phyloP scores from a whole-genome alignment of 2,329 filamentous ascomycete species.

The Diplocarpon rosae region DNA sequence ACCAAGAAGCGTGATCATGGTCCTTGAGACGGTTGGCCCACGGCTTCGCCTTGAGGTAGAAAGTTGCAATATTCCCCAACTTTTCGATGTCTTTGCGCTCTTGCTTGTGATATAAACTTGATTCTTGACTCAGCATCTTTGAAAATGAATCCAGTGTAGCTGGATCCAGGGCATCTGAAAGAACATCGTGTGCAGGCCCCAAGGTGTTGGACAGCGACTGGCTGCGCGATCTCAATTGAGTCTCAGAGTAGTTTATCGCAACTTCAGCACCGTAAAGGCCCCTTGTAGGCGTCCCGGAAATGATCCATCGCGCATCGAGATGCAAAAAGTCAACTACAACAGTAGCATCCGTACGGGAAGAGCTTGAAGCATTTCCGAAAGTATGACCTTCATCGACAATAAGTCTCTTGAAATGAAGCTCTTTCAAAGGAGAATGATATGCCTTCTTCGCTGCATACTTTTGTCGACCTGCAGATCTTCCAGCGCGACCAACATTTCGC shows the following conservation, averaged over 20 bases:
- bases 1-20: conserved; percentile 56
- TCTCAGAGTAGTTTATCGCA: conserved; percentile 9
- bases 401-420: conserved; percentile 74
- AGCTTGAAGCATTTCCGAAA: conserved; percentile 53
- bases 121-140: conserved; percentile 27
- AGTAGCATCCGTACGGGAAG: conserved; percentile 44
- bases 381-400: conserved; percentile 90
- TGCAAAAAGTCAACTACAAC: conserved; percentile 41
- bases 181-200: neutral
- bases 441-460: conserved; percentile 13
- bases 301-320: conserved; percentile 71
- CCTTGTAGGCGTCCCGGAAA: conserved; percentile 81
- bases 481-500: no score
- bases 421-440: conserved; percentile 51
- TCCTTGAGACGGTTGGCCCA: conserved; percentile 57
- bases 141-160: conserved; percentile 27
- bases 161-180: neutral
- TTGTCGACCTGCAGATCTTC: conserved; percentile 24
- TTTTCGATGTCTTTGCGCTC: conserved; percentile 56
- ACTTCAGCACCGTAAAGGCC: conserved; percentile 66
- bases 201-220: neutral
- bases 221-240: neutral
- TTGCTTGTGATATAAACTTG: conserved; percentile 28
- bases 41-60: conserved; percentile 66
- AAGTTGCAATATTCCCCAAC: conserved; percentile 51